These are phyloP conservation scores for Cryptosporidium baileyi DNA, from an alignment of 169 alveolate species.

Conservation along the genomic window DNA sequence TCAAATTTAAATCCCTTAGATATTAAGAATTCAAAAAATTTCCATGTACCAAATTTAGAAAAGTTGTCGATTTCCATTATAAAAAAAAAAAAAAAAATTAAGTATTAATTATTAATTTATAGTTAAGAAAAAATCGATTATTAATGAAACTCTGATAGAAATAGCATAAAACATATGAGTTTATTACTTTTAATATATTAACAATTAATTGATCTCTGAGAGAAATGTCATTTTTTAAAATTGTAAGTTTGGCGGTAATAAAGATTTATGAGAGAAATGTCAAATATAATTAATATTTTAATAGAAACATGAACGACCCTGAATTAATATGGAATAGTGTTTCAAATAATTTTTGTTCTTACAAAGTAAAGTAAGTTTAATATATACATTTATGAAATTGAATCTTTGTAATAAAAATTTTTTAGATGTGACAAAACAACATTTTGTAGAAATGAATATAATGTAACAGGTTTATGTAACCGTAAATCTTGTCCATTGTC, in stretches of 20 bases:
- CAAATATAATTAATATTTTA: background rate
- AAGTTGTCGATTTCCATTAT: background rate
- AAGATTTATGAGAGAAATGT: background rate
- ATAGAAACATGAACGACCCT: constrained; percentile 61
- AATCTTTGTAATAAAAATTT: background rate
- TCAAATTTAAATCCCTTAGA: constrained; percentile 6
- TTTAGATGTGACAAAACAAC: constrained; percentile 82
- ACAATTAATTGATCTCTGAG: too few species aligned
- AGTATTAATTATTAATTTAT: background rate
- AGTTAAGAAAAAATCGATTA: background rate
- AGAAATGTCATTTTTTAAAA: too few species aligned
- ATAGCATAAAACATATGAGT: too few species aligned
- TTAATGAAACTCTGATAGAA: too few species aligned
- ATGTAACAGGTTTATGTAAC: constrained; percentile 98
- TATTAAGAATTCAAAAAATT: background rate
- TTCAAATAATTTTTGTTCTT: constrained; percentile 78
- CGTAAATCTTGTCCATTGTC: constrained; percentile 98
- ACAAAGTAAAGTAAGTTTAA: constrained; percentile 80
- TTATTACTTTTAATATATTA: too few species aligned
- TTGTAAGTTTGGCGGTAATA: background rate
- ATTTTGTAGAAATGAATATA: constrained; percentile 90
- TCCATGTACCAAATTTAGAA: background rate
- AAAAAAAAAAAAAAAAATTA: background rate
- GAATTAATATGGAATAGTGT: constrained; percentile 56
- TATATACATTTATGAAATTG: background rate